Evolutionary conservation across 495 filamentous ascomycete genomes (phyloP), one percentile per base, ranked within the genome.

Genomic region (Baudoinia panamericana): DNA sequence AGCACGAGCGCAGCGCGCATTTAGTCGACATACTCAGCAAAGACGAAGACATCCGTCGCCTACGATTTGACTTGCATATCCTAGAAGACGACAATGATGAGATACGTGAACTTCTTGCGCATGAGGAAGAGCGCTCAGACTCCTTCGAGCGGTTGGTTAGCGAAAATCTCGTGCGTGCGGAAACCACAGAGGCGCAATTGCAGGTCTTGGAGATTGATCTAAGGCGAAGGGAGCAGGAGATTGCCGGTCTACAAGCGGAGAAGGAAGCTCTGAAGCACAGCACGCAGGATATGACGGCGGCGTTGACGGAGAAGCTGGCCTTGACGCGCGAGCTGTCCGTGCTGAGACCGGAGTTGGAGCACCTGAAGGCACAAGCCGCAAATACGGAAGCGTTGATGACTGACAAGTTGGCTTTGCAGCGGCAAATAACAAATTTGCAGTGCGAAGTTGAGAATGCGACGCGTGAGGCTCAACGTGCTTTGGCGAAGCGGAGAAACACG

Each of bases 391-490:
- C 67, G 5, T 57, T 79, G 5, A 63, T 86, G 19, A 63, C 77
- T 2, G 82, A 87, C 51, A 93, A 90, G 48, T 59, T 84, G 13
- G 69, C 76, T 12, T 58, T 94, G 11, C 75, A 86, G 51, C 71
- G 80, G 20, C 77, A 84, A 56, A 55, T 93, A 26, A 78, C 66
- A 52, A 73, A 76, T 4, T 53, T 88, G 3, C 79, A 93, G 52
- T 71, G 84, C 29, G 80, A 90, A 52, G 66, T 93, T 7, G 82
- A 83, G 41, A 76, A 78, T 33, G 80, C 87, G 55, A 87, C 77
- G 55, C 70, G 76, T 19, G 67, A 78, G 2, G 65, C 73, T 17
- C 72, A 80, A 40, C 73, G 76, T 36, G 71, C 65, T 0, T 59
- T 69, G 8, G 64, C 68, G 7, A 77, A 72, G 46, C 36, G 50